A percentile compares a stretch with the other conserved stretches of the same genome.
These are phyloP conservation scores for Paramyrothecium sp. DNA, from an alignment of 2,329 filamentous ascomycete species.

Conservation along the genomic window DNA sequence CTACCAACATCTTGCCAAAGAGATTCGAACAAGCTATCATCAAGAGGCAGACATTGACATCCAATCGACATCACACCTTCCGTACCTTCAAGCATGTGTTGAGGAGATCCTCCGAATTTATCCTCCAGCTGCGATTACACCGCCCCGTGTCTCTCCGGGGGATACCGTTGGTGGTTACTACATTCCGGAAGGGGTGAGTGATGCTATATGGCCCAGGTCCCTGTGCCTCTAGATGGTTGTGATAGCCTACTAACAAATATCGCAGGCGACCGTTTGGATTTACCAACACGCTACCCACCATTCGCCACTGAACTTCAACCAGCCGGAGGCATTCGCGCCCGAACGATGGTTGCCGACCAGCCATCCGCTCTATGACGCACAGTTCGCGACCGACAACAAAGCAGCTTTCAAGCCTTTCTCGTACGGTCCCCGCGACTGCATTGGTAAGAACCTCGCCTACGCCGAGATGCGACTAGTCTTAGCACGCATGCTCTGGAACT, in stretches of 20 bases:
- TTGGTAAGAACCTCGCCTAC: constrained; percentile 27
- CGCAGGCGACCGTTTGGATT: constrained; percentile 31
- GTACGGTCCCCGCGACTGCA: constrained; percentile 25
- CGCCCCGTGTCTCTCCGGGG: not conserved
- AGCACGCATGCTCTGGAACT: constrained; percentile 20
- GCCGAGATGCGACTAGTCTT: constrained; percentile 27
- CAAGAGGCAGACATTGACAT: constrained; percentile 35
- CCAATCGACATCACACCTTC: constrained; percentile 22
- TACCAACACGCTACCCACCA: constrained; percentile 31
- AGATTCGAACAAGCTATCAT: constrained; percentile 36
- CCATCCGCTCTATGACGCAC: constrained; percentile 3
- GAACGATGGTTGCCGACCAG: constrained; percentile 30
- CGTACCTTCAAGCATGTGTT: constrained; percentile 38
- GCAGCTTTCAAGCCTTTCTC: constrained; percentile 26
- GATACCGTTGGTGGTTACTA: constrained; percentile 23
- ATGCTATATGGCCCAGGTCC: not conserved
- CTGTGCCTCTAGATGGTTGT: too few relatives aligned
- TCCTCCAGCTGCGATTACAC: not conserved
- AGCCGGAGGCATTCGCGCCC: constrained; percentile 31
- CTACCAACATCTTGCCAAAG: constrained; percentile 26
- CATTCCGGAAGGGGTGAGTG: constrained; percentile 28
- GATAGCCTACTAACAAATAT: not conserved
- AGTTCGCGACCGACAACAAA: constrained; percentile 18
- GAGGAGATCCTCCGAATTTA: constrained; percentile 40
- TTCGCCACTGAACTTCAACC: constrained; percentile 25